Percentiles rank a stretch among this genome's conserved stretches.
phyloP scores from a whole-genome alignment of 345 rosid species.

The Draba incana region DNA sequence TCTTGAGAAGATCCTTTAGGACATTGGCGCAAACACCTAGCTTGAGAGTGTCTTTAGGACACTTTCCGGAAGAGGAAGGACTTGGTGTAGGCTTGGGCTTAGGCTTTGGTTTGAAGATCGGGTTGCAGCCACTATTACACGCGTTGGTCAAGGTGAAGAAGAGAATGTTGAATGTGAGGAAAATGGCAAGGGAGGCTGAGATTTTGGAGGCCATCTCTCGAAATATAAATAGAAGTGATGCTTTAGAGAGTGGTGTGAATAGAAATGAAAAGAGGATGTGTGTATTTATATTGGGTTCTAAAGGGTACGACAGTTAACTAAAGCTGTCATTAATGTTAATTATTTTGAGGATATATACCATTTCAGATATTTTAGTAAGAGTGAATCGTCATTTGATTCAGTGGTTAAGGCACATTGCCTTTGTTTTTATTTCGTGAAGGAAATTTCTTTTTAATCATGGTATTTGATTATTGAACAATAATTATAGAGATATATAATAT shows the following conservation, averaged over 20 bases:
- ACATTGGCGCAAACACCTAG: slow-evolving; percentile 58
- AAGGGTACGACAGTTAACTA: neutral
- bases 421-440: neutral
- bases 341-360: neutral
- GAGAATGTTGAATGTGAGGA: slow-evolving; percentile 36
- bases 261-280: slow-evolving; percentile 6
- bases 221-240: slow-evolving; percentile 6
- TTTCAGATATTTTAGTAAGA: neutral
- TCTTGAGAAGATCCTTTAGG: slow-evolving; percentile 43
- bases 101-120: slow-evolving; percentile 27
- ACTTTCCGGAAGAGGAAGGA: slow-evolving; percentile 17
- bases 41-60: slow-evolving; percentile 59
- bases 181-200: slow-evolving; percentile 27
- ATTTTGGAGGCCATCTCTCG: slow-evolving; percentile 33
- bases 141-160: slow-evolving; percentile 37
- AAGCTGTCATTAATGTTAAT: slow-evolving; percentile 15
- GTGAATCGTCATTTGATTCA: neutral
- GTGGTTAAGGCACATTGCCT: too few species aligned
- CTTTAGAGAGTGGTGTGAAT: slow-evolving; percentile 26
- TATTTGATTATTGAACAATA: neutral
- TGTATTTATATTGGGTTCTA: slow-evolving; percentile 15
- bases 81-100: slow-evolving; percentile 21
- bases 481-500: neutral
- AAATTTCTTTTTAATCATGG: neutral
- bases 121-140: slow-evolving; percentile 24